Evolutionary conservation across 179 eudicot species (phyloP), one percentile per base, ranked within the genome.

Genomic region (Spinacia oleracea): DNA sequence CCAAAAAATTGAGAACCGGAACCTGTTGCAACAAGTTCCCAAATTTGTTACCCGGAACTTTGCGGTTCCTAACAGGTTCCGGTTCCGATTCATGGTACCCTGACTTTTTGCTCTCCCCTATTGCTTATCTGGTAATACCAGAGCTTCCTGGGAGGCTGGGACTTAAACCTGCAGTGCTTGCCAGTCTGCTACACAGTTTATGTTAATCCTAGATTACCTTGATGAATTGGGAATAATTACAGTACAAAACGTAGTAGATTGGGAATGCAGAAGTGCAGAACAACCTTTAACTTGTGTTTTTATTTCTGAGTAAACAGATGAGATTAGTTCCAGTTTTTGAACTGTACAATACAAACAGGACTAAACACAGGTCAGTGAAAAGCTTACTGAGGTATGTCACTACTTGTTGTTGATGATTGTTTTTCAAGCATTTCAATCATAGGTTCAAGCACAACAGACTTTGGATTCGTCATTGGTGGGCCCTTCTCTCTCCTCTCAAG

Each of bases 401-500:
- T 66, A 21, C 23, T 45, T 70, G 31, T 32, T 59, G 75, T 6
- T 21, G 50, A 18, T n/a, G 50, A 42, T 59, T 83, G 82, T 7
- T 70, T 63, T 34, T 79, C 50, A 31, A 83, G 80, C 69, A 2
- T 74, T 53, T 76, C 79, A 66, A 81, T 77, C 70, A 77, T 11
- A 11, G 78, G 59, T 70, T 93, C 97, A 18, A 91, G 88, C 6
- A 88, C 53, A 0, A 70, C 90, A 62, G 97, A 93, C 81, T 80
- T 78, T 1, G 91, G 93, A 72, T 83, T 93, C 11, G 89, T 91
- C 95, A 86, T 88, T 1, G 97, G 94, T 34, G 97, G 97, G n/a
- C 97, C 98, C 79, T 91, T 90, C 45, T 90, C 92, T 15, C 94
- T 87, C 46, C 96, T 86, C 78, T 94, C 94, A 3, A 92, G 92